Conservation (phyloP, 495 filamentous ascomycete genomes). For the Aspergillus avenaceus region DNA sequence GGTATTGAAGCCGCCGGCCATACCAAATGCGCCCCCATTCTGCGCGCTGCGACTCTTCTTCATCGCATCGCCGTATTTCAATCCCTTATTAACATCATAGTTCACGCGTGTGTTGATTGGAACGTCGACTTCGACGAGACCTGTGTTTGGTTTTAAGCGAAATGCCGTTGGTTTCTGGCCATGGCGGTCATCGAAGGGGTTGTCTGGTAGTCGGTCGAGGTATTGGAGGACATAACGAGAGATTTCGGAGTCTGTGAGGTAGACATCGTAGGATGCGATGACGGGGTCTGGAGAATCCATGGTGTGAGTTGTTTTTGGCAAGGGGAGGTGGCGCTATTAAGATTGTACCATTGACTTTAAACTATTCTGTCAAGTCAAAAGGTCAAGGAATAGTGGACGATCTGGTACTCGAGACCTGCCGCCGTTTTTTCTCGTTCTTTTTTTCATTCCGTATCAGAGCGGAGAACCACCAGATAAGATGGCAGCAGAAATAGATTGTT, state of each 20-base stretch:
- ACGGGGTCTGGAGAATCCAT: conserved; percentile 45
- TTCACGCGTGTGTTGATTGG: conserved; percentile 57
- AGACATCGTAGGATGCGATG: conserved; percentile 57
- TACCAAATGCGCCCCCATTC: conserved; percentile 54
- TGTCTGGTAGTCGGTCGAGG: conserved; percentile 43
- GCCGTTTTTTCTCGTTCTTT: neutral
- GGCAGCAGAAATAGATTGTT: conserved; percentile 1
- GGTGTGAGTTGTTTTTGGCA: neutral
- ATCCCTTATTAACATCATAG: conserved; percentile 62
- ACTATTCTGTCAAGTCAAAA: neutral
- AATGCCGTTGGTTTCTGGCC: conserved; percentile 54
- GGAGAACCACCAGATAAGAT: conserved; percentile 8
- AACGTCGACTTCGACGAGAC: conserved; percentile 71
- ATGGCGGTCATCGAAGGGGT: conserved; percentile 52
- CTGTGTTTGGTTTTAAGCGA: conserved; percentile 63
- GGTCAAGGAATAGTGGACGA: neutral
- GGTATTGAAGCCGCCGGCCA: conserved; percentile 56
- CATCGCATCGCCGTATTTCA: conserved; percentile 64
- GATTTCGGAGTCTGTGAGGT: conserved; percentile 51
- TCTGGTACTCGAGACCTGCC: neutral
- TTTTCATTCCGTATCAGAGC: conserved; percentile 6
- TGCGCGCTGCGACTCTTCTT: conserved; percentile 49
- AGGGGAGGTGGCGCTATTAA: neutral
- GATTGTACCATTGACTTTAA: neutral
- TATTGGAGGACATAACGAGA: conserved; percentile 67